Evolutionary conservation across 805 yeast genomes (phyloP), one percentile per base, ranked within the genome.

Genomic region (Torulaspora maleeae): DNA sequence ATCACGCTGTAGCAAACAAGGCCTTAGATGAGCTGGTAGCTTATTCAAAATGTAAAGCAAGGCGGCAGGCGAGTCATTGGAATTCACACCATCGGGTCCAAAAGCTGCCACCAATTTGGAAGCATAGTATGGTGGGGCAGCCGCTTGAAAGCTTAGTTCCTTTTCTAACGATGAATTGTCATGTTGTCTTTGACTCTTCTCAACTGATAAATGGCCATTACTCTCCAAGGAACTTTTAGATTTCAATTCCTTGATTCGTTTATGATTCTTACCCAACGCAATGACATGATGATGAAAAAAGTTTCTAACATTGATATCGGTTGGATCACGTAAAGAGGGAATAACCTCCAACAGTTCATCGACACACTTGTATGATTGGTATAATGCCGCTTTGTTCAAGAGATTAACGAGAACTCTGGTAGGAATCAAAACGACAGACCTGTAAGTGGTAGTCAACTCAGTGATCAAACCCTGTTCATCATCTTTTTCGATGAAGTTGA

Each of bases 201-300:
- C 8, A 22, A 22, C 10, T 22, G 25, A 2, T 6, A 22, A 8
- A 8, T 22, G 7, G 25, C 25, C 25, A 6, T 8, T 22, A 22
- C 2, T 7, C 3, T 11, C 19, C 19, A 12, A 12, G 17, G 35
- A 7, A 6, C 20, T 15, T 16, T 28, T 15, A 30, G 10, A 24
- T 3, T 15, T 30, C 10, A 25, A 29, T 15, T 45, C 42, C 16
- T 47, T 28, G n/a, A 45, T 17, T 36, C 63, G 59, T 57, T 71
- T 58, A 44, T 70, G 74, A 42, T 78, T 78, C 56, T 87, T 81
- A 4, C 95, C 96, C 45, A 85, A 73, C 7, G 84, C 77, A 44
- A 90, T 81, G 19, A 90, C 80, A 56, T 82, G 84, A 52, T 86
- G 87, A 62, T 90, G 98, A 56, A 90, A 77, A 57, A 90, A 82